Percentiles rank a stretch among this genome's conserved stretches.
These are phyloP conservation scores for Astragalus glycyphyllos DNA, from an alignment of 306 rosid genomes.

Conservation along the genomic window DNA sequence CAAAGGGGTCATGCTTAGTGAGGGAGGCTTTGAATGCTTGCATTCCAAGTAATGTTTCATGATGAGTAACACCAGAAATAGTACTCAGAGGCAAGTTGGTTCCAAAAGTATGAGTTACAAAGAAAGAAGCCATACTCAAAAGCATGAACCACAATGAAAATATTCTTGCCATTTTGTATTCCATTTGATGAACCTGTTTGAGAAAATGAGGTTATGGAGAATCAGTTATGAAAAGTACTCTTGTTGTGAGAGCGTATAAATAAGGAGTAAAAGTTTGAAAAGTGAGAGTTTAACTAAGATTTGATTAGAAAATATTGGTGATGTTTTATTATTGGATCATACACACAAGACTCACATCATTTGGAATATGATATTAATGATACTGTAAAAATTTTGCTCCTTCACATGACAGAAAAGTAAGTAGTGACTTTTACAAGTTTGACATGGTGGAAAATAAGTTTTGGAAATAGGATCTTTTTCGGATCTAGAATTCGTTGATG, in stretches of 20 bases:
- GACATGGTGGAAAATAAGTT: constrained; percentile 38
- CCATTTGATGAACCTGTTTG: constrained; percentile 21
- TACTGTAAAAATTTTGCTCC: not conserved
- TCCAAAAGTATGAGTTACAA: constrained; percentile 36
- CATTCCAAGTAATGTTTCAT: constrained; percentile 43
- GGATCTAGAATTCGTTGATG: not conserved
- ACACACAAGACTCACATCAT: constrained; percentile 36
- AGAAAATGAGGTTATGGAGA: not conserved
- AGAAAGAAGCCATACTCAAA: constrained; percentile 35
- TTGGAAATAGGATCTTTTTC: constrained; percentile 6
- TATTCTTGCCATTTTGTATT: constrained; percentile 39
- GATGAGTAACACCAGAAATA: constrained; percentile 26
- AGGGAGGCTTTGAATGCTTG: constrained; percentile 60
- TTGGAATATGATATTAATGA: constrained; percentile 8
- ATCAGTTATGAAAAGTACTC: constrained; percentile 34
- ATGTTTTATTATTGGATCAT: constrained; percentile 41
- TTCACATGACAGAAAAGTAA: constrained; percentile 38
- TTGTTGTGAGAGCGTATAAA: constrained; percentile 26
- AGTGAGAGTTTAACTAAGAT: constrained; percentile 46
- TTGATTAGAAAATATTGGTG: constrained; percentile 40
- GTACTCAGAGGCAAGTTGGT: constrained; percentile 31
- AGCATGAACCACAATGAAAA: constrained; percentile 38
- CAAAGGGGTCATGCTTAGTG: constrained; percentile 39
- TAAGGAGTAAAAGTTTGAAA: not conserved
- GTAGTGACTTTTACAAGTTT: constrained; percentile 46